These are phyloP conservation scores for Asterionellopsis glacialis DNA, from an alignment of 108 stramenopile species.

Conservation along the genomic window DNA sequence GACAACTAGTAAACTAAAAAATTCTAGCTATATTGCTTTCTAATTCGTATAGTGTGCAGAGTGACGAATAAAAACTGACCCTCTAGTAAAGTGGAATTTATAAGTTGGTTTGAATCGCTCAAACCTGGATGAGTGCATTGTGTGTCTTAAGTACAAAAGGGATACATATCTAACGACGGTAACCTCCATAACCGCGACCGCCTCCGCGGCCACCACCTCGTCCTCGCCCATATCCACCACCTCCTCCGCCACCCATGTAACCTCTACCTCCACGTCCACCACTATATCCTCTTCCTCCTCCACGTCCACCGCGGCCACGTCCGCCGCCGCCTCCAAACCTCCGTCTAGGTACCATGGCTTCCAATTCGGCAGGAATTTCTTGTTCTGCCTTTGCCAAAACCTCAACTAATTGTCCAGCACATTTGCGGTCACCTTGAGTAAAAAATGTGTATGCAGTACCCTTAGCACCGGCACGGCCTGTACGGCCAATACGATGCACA, in stretches of 20 bases:
- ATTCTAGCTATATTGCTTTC: too few relatives aligned
- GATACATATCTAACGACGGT: too few relatives aligned
- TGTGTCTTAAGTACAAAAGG: too few relatives aligned
- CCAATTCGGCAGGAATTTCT: conserved; percentile 72
- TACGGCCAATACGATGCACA: conserved; percentile 92
- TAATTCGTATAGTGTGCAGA: too few relatives aligned
- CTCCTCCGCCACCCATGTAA: conserved; percentile 45
- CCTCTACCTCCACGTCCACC: conserved; percentile 62
- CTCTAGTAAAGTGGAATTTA: too few relatives aligned
- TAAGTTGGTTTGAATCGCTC: too few relatives aligned
- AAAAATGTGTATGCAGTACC: conserved; percentile 90
- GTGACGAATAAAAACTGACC: too few relatives aligned
- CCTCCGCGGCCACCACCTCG: conserved; percentile 8
- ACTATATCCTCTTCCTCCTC: conserved; percentile 35
- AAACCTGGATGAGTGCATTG: too few relatives aligned
- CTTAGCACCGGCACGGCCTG: conserved; percentile 93
- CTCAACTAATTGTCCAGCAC: conserved; percentile 78
- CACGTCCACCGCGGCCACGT: conserved; percentile 35
- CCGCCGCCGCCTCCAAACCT: conserved; percentile 57
- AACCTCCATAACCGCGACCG: conserved; percentile 1
- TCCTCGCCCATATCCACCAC: conserved; percentile 23
- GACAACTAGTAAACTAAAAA: too few relatives aligned
- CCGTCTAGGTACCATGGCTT: conserved; percentile 64
- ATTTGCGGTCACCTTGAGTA: conserved; percentile 75
- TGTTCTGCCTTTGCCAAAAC: conserved; percentile 80